These are phyloP conservation scores for Scolecobasidium constrictum DNA, from an alignment of 2,329 filamentous ascomycete species.

Conservation along the genomic window DNA sequence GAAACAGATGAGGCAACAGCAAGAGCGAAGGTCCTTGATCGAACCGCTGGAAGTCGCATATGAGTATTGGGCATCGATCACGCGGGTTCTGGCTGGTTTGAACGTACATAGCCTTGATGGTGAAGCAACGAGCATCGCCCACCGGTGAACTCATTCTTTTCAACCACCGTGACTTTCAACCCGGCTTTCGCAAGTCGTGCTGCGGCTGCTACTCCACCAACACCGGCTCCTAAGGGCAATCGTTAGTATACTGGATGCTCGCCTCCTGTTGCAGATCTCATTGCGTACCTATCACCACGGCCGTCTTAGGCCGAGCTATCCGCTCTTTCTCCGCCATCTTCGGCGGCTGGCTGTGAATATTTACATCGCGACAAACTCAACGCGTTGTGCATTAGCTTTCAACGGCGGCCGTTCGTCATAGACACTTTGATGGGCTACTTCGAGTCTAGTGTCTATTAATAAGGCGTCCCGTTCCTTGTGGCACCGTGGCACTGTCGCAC, in stretches of 20 bases:
- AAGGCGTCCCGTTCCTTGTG: no score
- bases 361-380: no score
- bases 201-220: slow-evolving; percentile 60
- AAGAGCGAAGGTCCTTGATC: slow-evolving; percentile 68
- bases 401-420: no score
- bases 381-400: no score
- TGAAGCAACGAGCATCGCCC: slow-evolving; percentile 59
- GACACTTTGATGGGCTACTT: no score
- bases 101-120: slow-evolving; percentile 45
- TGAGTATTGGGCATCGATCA: slow-evolving; percentile 9
- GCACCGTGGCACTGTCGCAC: no score
- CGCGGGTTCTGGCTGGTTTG: no score
- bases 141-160: slow-evolving; percentile 64
- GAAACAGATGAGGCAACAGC: slow-evolving; percentile 60
- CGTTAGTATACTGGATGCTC: not conserved
- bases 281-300: slow-evolving; percentile 4
- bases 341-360: no score
- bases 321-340: no score
- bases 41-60: slow-evolving; percentile 40
- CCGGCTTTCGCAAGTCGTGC: slow-evolving; percentile 61
- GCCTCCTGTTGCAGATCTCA: not conserved
- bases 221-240: slow-evolving; percentile 47
- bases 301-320: no score
- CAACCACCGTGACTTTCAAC: slow-evolving; percentile 62
- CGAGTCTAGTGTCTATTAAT: no score